Evolutionary conservation across 805 yeast genomes (phyloP).

Genomic region (Candida xiaguanensis): DNA sequence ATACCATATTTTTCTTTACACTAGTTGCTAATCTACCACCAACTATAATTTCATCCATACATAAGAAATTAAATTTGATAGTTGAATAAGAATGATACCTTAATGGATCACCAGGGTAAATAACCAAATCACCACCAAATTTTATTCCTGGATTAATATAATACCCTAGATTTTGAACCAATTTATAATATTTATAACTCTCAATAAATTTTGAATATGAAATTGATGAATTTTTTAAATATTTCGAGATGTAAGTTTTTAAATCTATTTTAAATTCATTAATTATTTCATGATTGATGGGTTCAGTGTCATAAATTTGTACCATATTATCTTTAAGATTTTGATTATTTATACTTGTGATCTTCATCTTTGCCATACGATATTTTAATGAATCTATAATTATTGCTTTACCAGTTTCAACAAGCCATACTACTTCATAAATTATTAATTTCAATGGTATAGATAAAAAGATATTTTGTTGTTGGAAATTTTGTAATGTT

Average conservation of each 20-base stretch:
- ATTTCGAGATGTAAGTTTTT: conserved; percentile 3
- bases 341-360: background rate
- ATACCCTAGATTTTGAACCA: conserved; percentile 44
- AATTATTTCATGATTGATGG: background rate
- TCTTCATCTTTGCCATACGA: conserved; percentile 6
- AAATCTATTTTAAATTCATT: background rate
- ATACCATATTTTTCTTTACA: conserved; percentile 80
- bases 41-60: conserved; percentile 57
- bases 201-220: conserved; percentile 4
- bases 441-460: conserved; percentile 70
- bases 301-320: background rate
- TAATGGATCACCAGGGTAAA: conserved; percentile 94
- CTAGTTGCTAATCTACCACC: conserved; percentile 93
- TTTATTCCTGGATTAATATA: conserved; percentile 79
- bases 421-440: conserved; percentile 72
- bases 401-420: conserved; percentile 38
- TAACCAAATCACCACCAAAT: conserved; percentile 85
- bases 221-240: conserved; percentile 1
- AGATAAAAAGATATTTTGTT: conserved; percentile 85
- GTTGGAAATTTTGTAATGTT: conserved; percentile 85
- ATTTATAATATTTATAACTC: conserved; percentile 25
- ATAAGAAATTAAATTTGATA: conserved; percentile 47
- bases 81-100: conserved; percentile 85
- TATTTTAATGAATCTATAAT: conserved; percentile 39
- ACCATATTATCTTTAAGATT: conserved; percentile 1